These are phyloP conservation scores for Suillus spraguei DNA, from an alignment of 768 basidiomycete genomes.

Conservation along the genomic window DNA sequence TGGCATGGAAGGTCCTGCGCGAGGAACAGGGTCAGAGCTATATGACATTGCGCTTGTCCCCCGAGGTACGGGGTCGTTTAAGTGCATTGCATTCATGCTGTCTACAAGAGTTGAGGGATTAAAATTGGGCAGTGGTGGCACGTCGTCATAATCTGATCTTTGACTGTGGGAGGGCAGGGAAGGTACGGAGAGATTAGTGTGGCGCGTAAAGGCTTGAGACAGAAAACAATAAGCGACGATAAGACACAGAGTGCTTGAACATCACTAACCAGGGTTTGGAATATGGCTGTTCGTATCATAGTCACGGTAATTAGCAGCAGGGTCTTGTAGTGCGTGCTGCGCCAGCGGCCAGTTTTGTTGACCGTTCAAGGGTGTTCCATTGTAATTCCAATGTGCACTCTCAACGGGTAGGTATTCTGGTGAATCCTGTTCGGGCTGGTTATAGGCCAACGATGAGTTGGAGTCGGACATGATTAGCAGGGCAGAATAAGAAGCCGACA, in stretches of 20 bases:
- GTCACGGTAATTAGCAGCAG: conserved; percentile 22
- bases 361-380: conserved; percentile 11
- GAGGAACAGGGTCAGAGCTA: conserved; percentile 49
- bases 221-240: conserved; percentile 14
- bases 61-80: conserved; percentile 44
- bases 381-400: neutral
- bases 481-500: conserved; percentile 3
- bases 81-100: conserved; percentile 54
- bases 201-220: conserved; percentile 37
- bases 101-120: conserved; percentile 51
- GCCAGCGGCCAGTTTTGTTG: conserved; percentile 14
- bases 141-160: conserved; percentile 32
- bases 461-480: conserved; percentile 26
- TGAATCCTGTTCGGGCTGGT: conserved; percentile 22
- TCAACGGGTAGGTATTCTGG: conserved; percentile 14
- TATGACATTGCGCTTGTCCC: conserved; percentile 32
- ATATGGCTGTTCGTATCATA: conserved; percentile 14
- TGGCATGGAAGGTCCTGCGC: conserved; percentile 62
- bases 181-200: conserved; percentile 51
- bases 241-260: neutral
- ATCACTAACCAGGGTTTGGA: conserved; percentile 23
- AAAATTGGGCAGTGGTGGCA: conserved; percentile 37
- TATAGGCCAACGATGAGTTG: conserved; percentile 28
- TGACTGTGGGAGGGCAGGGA: conserved; percentile 43
- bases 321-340: conserved; percentile 11